Evolutionary conservation across 2,329 filamentous ascomycete species (phyloP).

Genomic region (Daldinia sp.): DNA sequence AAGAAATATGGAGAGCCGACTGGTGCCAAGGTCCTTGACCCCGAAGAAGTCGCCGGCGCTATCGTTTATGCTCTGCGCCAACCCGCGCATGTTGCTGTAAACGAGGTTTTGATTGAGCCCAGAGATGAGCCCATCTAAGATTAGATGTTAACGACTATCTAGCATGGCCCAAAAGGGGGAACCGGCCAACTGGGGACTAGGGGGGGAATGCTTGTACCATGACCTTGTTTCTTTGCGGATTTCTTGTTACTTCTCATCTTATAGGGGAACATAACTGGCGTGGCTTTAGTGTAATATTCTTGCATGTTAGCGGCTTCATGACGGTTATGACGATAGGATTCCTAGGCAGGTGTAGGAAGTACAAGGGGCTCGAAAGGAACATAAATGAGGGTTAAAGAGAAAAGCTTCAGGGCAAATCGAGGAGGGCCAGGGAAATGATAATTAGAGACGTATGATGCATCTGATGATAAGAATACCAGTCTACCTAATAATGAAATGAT

Average conservation of each 20-base stretch:
- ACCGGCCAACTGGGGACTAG: not conserved
- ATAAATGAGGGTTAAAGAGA: not conserved
- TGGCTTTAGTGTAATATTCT: not conserved
- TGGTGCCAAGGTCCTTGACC: constrained; percentile 77
- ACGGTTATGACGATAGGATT: not conserved
- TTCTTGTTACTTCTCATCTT: not conserved
- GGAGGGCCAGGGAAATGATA: not conserved
- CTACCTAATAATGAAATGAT: not conserved
- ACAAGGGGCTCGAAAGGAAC: not conserved
- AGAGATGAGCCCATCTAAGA: constrained; percentile 75
- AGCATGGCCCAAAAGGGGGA: not conserved
- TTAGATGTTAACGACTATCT: not conserved
- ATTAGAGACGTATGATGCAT: not conserved
- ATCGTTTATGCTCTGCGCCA: constrained; percentile 80
- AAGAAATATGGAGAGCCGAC: constrained; percentile 81
- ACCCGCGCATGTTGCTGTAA: constrained; percentile 78
- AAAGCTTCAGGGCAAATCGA: not conserved
- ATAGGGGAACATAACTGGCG: not conserved
- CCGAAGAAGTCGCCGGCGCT: constrained; percentile 74
- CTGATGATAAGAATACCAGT: not conserved
- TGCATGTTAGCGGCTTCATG: constrained; percentile 1
- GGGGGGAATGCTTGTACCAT: not conserved
- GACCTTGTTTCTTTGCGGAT: not conserved
- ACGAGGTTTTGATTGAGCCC: constrained; percentile 82
- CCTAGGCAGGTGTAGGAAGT: not conserved